phyloP scores from a whole-genome alignment of 495 filamentous ascomycete genomes.

The Talaromyces stipitatus region DNA sequence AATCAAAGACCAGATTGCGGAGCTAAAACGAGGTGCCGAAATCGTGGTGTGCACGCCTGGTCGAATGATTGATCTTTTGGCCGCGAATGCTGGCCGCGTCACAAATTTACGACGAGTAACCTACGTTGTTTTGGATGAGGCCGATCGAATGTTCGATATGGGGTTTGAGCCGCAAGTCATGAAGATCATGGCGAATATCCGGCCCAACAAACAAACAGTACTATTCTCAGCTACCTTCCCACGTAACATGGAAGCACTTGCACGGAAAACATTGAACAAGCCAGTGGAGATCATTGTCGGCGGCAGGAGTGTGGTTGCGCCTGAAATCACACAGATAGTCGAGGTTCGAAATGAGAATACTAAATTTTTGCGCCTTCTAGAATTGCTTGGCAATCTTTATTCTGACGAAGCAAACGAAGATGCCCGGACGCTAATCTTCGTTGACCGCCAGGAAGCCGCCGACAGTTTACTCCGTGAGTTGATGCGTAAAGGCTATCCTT shows the following conservation, averaged over 20 bases:
- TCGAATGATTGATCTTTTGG: slow-evolving; percentile 92
- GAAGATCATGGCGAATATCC: slow-evolving; percentile 87
- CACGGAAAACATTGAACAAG: slow-evolving; percentile 76
- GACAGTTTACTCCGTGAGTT: slow-evolving; percentile 77
- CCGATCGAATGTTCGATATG: slow-evolving; percentile 99
- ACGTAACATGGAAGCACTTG: slow-evolving; percentile 83
- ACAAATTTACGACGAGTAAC: slow-evolving; percentile 85
- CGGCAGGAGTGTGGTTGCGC: slow-evolving; percentile 82
- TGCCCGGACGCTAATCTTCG: slow-evolving; percentile 83
- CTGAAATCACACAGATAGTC: slow-evolving; percentile 91
- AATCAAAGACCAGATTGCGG: slow-evolving; percentile 96
- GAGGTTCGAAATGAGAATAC: slow-evolving; percentile 76
- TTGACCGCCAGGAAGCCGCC: slow-evolving; percentile 90
- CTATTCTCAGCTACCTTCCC: slow-evolving; percentile 97
- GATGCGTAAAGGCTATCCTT: slow-evolving; percentile 84
- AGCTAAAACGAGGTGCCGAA: slow-evolving; percentile 90
- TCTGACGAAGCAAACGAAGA: slow-evolving; percentile 72
- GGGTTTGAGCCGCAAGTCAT: slow-evolving; percentile 97
- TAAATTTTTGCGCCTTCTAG: slow-evolving; percentile 79
- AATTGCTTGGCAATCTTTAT: slow-evolving; percentile 82
- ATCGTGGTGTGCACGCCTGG: slow-evolving; percentile 94
- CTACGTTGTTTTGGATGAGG: slow-evolving; percentile 93
- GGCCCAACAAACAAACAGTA: slow-evolving; percentile 87
- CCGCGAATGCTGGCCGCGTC: slow-evolving; percentile 85
- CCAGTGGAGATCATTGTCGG: slow-evolving; percentile 91